Conservation (phyloP, 2,329 filamentous ascomycete genomes). For the Aspergillus candidus region DNA sequence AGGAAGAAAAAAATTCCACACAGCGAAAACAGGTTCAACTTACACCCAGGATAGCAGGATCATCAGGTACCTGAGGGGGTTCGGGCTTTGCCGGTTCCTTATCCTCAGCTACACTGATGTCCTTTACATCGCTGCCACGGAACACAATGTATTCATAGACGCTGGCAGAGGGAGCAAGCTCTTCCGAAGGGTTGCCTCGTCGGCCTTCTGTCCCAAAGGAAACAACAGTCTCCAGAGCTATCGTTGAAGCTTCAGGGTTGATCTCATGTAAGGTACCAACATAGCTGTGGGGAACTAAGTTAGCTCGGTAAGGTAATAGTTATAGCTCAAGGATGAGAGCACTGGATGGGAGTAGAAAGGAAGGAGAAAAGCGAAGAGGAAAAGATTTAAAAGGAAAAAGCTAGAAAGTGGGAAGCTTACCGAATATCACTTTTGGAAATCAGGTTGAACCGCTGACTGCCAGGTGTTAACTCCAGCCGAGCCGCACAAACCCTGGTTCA, state of each 20-base stretch:
- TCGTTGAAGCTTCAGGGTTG: conserved; percentile 93
- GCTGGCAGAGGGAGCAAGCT: conserved; percentile 76
- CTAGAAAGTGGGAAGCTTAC: conserved; percentile 46
- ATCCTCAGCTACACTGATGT: conserved; percentile 84
- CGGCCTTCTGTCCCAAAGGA: conserved; percentile 94
- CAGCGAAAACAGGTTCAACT: conserved; percentile 46
- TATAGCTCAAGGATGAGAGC: conserved; percentile 10
- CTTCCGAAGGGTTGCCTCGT: conserved; percentile 68
- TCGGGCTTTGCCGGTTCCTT: conserved; percentile 66
- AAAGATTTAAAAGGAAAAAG: background rate
- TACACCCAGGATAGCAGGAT: conserved; percentile 95
- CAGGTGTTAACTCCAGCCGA: conserved; percentile 32
- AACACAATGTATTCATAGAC: conserved; percentile 99
- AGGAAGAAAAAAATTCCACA: conserved; percentile 4
- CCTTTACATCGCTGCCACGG: conserved; percentile 95
- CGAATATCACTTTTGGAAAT: conserved; percentile 97
- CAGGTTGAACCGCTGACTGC: conserved; percentile 85
- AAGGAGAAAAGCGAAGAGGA: conserved; percentile 12
- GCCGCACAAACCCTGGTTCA: conserved; percentile 29
- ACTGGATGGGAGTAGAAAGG: conserved; percentile 6
- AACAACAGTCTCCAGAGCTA: conserved; percentile 91
- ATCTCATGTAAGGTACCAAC: conserved; percentile 95
- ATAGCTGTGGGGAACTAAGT: conserved; percentile 57
- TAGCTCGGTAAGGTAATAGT: background rate
- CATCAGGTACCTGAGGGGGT: conserved; percentile 75